Base-by-base conservation (phyloP, 495 filamentous ascomycete genomes). In the Coniosporium apollinis region DNA sequence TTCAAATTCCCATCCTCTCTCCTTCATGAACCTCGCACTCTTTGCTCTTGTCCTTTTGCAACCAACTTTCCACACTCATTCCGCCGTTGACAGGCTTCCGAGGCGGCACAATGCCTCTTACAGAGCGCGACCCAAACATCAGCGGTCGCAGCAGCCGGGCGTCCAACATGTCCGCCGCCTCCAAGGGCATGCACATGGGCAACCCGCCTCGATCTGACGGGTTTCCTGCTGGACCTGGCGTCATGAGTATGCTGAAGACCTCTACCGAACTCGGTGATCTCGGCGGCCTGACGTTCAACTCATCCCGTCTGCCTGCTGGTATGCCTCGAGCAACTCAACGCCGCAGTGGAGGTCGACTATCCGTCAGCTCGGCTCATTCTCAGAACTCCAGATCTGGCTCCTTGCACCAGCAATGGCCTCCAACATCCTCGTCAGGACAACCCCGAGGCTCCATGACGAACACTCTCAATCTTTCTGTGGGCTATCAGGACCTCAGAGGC, bases 191-290 rank as follows among this genome's bases (percentile, higher is more conserved):
- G 4, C 14, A 18, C 5, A 41, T 37, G 18, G 34, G 26, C 13
- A 19, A 28, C 33, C 18, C 29, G 13, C 30, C 30, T 18, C 35
- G 37, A 24, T 19, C 43, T 1, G 42, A 45, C 22, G 45, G 41
- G 14, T 42, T 52, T 24, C 48, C 45, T 15, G 39, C 42, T 3
- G 46, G 39, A 22, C 50, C 54, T 4, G 50, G 40, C 16, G 51
- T 60, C 16, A 45, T 54, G 41, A 67, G 69, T 49, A 79, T 82
- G 75, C 65, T 82, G 28, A 78, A 66, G 49, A 79, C 67, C 6
- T 74, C 65, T 0, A 81, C 75, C 0, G 77, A 81, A 52, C 68
- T 70, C 1, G 77, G 75, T 11, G 72, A 79, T 36, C 69, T 80
- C 32, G 74, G 70, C 5, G 54, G 67, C 30, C 72, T 79, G 38